A percentile compares a stretch with the other conserved stretches of the same genome.
Conservation (phyloP, 805 yeast species). For the Candida caryicola region DNA sequence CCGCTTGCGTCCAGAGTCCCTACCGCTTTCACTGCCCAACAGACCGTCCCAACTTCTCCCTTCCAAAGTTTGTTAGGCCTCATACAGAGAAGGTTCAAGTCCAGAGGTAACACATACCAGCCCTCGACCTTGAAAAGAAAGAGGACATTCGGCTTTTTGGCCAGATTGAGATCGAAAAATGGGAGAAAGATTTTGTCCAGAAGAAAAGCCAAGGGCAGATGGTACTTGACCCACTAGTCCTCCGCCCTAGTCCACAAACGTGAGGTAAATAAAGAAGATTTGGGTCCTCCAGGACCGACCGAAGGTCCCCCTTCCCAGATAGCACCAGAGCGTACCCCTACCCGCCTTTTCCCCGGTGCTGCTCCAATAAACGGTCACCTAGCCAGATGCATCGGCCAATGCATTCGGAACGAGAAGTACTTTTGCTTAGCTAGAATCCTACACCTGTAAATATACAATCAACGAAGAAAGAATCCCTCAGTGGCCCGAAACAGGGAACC, state of each 20-base stretch:
- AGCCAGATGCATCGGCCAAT: no score
- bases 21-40: constrained; percentile 7
- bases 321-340: no score
- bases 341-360: no score
- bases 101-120: constrained; percentile 93
- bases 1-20: constrained; percentile 5
- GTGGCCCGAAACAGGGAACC: no score
- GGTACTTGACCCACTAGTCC: constrained; percentile 86
- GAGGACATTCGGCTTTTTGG: constrained; percentile 85
- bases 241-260: background rate
- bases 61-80: constrained; percentile 32
- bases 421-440: no score
- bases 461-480: no score
- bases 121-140: constrained; percentile 90
- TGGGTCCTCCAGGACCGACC: no score
- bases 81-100: constrained; percentile 67
- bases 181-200: constrained; percentile 79
- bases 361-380: no score
- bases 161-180: constrained; percentile 67
- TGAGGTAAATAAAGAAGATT: background rate
- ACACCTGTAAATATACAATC: no score
- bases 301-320: no score
- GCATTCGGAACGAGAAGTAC: no score
- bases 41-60: constrained; percentile 13
- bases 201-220: constrained; percentile 85